Evolutionary conservation across 2,329 filamentous ascomycete genomes (phyloP).

Genomic region (Dactylonectria estremocensis): DNA sequence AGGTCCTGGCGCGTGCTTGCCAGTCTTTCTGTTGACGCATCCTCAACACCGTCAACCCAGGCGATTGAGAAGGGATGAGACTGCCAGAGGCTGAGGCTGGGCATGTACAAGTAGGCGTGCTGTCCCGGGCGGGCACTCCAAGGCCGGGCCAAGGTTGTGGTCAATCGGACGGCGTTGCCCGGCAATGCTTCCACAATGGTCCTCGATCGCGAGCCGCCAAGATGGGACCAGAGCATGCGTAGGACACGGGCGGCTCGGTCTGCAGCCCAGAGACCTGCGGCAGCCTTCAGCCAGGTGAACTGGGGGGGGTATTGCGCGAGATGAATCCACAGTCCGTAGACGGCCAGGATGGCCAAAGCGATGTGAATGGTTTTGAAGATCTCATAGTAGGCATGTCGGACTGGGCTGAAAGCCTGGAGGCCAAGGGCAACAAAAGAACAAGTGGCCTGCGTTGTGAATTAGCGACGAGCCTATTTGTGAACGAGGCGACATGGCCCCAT

Average conservation of each 20-base stretch:
- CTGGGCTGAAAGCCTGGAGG: constrained; percentile 78
- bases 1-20: constrained; percentile 73
- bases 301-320: constrained; percentile 63
- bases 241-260: constrained; percentile 75
- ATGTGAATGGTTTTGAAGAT: constrained; percentile 83
- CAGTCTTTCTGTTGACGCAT: constrained; percentile 67
- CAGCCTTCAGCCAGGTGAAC: constrained; percentile 67
- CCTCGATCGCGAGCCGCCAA: constrained; percentile 76
- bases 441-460: constrained; percentile 62
- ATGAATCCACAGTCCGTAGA: constrained; percentile 79
- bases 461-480: constrained; percentile 11
- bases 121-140: constrained; percentile 83
- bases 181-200: constrained; percentile 83
- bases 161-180: constrained; percentile 81
- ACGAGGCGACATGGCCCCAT: not conserved
- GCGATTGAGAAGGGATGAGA: constrained; percentile 86
- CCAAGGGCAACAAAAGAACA: constrained; percentile 74
- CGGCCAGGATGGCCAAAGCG: constrained; percentile 69
- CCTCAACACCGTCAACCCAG: constrained; percentile 79
- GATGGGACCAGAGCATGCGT: constrained; percentile 75
- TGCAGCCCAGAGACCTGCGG: constrained; percentile 76
- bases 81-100: constrained; percentile 78
- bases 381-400: constrained; percentile 86
- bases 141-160: constrained; percentile 81
- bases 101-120: constrained; percentile 86